Evolutionary conservation across 305 asterid genomes (phyloP), one percentile per base, ranked within the genome.

Genomic region (Solanum hybrid): DNA sequence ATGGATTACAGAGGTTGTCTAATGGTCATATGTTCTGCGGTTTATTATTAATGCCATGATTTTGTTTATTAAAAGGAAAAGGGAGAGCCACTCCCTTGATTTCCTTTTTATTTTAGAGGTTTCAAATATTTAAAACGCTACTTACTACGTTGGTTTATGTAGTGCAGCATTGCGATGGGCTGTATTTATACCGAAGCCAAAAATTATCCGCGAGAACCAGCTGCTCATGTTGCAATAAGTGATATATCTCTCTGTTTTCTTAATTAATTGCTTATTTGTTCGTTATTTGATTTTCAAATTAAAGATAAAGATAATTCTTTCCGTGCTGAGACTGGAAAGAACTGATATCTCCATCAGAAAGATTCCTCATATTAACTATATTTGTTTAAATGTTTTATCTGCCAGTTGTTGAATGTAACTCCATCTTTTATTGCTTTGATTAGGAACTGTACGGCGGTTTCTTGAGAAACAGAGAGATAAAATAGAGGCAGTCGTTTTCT

Each of bases 221-320:
- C 99, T 91, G 99, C 98, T 3, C 99, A 97, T 88, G 99, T 97
- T 87, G 98, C 99, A 91, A 97, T 96, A 92, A 94, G 99, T 95
- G 86, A 93, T 96, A 88, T 76, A 72, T 35, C 89, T 86, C 77
- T 79, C 77, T 14, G 56, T 22, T 79, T n/a, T 29, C 37, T 38
- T 38, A 22, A 46, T 88, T 71, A 76, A 34, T 71, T 38, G 75
- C 89, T 27, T 89, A 36, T 90, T 88, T 42, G 51, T 77, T 89
- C 46, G 79, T 71, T 76, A 78, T 37, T 66, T 78, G 79, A 79
- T 69, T 40, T 36, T 51, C 75, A 84, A 42, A 5, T 40, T 82
- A 27, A 82, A 14, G 37, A 82, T 82, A 40, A 82, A 51, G 42
- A 51, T 17, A 42, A 31, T 46, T 84, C 73, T 20, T 84, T 84